phyloP scores from a whole-genome alignment of 768 basidiomycete species.

The Psilocybe cubensis region DNA sequence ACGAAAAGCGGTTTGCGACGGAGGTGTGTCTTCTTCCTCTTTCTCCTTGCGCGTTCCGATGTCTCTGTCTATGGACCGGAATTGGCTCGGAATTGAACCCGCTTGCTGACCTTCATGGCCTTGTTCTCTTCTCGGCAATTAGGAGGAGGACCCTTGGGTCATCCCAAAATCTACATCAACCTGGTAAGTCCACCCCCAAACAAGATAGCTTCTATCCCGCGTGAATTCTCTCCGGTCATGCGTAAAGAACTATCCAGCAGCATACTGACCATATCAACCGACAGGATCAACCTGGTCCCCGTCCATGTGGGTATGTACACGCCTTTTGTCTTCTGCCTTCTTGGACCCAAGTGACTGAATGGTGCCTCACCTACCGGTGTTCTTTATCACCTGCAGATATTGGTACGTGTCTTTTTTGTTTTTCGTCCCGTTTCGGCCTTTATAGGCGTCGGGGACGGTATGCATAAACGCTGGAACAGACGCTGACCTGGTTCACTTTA shows the following conservation, averaged over 20 bases:
- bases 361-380: constrained; percentile 6
- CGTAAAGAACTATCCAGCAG: background rate
- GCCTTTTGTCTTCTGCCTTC: constrained; percentile 7
- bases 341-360: constrained; percentile 17
- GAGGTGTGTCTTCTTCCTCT: constrained; percentile 62
- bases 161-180: constrained; percentile 97
- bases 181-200: constrained; percentile 56
- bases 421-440: constrained; percentile 6
- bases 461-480: background rate
- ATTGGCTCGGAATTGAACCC: background rate
- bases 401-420: constrained; percentile 42
- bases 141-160: constrained; percentile 95
- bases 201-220: background rate
- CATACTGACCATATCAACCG: constrained; percentile 18
- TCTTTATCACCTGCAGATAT: constrained; percentile 35
- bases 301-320: constrained; percentile 82
- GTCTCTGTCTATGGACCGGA: constrained; percentile 3
- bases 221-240: background rate
- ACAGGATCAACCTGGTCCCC: constrained; percentile 88
- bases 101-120: constrained; percentile 13
- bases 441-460: no score
- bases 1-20: constrained; percentile 91
- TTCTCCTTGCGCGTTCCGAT: background rate
- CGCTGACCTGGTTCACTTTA: constrained; percentile 19
- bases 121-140: constrained; percentile 14